Percentiles rank a stretch among this genome's conserved stretches.
Evolutionary conservation across 129 eudicot species (phyloP).

Genomic region (Mikania micrantha): DNA sequence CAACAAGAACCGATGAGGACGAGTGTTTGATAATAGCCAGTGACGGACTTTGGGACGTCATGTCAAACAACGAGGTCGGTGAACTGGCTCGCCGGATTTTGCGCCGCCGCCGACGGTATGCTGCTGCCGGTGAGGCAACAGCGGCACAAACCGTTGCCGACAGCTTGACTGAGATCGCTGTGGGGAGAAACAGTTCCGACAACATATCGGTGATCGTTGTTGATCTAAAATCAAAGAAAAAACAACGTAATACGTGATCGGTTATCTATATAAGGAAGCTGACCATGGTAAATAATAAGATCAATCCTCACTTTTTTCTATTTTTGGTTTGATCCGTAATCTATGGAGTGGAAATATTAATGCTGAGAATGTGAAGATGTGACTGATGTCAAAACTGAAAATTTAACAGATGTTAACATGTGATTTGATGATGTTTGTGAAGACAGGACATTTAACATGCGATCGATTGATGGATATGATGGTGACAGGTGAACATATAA

Average conservation of each 20-base stretch:
- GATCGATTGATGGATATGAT: too few species aligned
- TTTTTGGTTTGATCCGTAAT: constrained; percentile 34
- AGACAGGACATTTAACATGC: not conserved
- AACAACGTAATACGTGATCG: constrained; percentile 19
- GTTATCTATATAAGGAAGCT: not conserved
- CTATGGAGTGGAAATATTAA: not conserved
- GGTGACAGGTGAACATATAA: too few species aligned
- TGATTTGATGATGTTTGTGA: not conserved
- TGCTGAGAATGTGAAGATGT: not conserved
- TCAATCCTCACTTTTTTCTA: constrained; percentile 30
- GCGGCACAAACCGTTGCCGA: constrained; percentile 51
- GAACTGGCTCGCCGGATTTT: constrained; percentile 49
- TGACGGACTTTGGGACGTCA: constrained; percentile 71
- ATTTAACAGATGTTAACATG: not conserved
- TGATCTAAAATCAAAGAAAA: constrained; percentile 53
- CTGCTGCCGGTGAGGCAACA: constrained; percentile 15
- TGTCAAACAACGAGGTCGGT: constrained; percentile 67
- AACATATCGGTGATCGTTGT: constrained; percentile 62
- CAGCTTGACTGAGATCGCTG: constrained; percentile 48
- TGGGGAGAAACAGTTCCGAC: constrained; percentile 50
- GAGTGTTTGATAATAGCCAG: constrained; percentile 63
- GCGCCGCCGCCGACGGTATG: constrained; percentile 28
- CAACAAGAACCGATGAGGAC: constrained; percentile 49
- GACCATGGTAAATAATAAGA: constrained; percentile 18
- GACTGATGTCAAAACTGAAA: not conserved